A percentile compares a stretch with the other conserved stretches of the same genome.
Conservation (phyloP, 2,329 filamentous ascomycete genomes). For the Pezicula rhizophila region DNA sequence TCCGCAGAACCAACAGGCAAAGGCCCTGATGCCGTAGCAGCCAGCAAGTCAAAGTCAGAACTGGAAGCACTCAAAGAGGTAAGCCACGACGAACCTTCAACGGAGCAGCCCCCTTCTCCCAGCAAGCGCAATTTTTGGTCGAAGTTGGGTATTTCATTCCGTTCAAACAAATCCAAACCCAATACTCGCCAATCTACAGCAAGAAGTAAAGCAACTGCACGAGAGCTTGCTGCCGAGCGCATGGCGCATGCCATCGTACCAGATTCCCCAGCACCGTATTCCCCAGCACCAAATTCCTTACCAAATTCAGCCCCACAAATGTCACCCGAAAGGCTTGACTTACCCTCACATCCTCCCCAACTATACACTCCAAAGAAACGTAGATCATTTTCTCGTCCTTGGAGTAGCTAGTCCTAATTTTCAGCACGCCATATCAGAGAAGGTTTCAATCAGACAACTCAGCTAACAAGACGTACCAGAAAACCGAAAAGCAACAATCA, state of each 20-base stretch:
- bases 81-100: slow-evolving; percentile 25
- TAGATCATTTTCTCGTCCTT: no score
- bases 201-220: background rate
- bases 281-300: background rate
- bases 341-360: slow-evolving; percentile 1
- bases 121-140: background rate
- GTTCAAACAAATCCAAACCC: background rate
- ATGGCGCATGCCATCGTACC: slow-evolving; percentile 4
- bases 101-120: background rate
- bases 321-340: slow-evolving; percentile 1
- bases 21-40: slow-evolving; percentile 16
- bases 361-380: no score
- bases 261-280: background rate
- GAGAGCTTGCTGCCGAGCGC: slow-evolving; percentile 8
- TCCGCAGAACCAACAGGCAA: slow-evolving; percentile 3
- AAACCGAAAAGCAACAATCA: slow-evolving; percentile 21
- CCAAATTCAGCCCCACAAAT: background rate
- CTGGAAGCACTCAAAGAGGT: slow-evolving; percentile 52
- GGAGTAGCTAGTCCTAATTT: no score
- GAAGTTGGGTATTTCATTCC: background rate
- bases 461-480: slow-evolving; percentile 20
- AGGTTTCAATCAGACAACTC: background rate
- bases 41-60: slow-evolving; percentile 47
- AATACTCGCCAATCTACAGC: background rate
- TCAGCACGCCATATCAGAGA: no score